Base-by-base conservation (phyloP, 108 stramenopile species). In the Fragilaria radians region DNA sequence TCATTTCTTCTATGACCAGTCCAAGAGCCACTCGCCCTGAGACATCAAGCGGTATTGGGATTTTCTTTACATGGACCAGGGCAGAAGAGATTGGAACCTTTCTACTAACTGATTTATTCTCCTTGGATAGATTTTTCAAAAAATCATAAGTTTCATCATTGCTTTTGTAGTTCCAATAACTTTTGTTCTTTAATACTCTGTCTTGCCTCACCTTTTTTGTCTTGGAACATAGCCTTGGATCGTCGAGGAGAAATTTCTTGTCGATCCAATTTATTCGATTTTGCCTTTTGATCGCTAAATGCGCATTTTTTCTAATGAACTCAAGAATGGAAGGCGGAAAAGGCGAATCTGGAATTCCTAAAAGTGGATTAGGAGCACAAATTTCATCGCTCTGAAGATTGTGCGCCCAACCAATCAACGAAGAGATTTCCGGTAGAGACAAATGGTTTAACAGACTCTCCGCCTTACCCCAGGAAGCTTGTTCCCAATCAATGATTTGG, bases 1-100 rank as follows among this genome's bases (percentile, higher is more conserved):
- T 53, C 22, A 67, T 58, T 45, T 88, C 83, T 71, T 88, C 87
- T 19, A 84, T 32, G 3, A 70, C 48, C 58, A 83, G 73, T n/a
- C 83, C 81, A 36, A 80, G 52, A 4, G 81, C 68, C 1, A 81
- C 76, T 29, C 70, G 36, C 9, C 81, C 83, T 1, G 87, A 85
- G 18, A 57, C 48, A 53, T 72, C 79, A 19, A 88, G 57, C 1
- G 32, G 45, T 11, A 23, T 9, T 23, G 46, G 14, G 19, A 14
- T 19, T 19, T 45, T 14, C 21, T 59, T 47, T 5, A 9, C 19
- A 11, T 11, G 49, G 5, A 5, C 49, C 34, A 17, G 9, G n/a
- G 23, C 11, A 29, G 46, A 21, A 42, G 55, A 7, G 17, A 51
- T 5, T 46, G 34, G 9, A 46, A 65, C 45, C 3, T 2, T 4